phyloP scores from a whole-genome alignment of 192 early-diverging fungal species.

The Coemansia javaensis region DNA sequence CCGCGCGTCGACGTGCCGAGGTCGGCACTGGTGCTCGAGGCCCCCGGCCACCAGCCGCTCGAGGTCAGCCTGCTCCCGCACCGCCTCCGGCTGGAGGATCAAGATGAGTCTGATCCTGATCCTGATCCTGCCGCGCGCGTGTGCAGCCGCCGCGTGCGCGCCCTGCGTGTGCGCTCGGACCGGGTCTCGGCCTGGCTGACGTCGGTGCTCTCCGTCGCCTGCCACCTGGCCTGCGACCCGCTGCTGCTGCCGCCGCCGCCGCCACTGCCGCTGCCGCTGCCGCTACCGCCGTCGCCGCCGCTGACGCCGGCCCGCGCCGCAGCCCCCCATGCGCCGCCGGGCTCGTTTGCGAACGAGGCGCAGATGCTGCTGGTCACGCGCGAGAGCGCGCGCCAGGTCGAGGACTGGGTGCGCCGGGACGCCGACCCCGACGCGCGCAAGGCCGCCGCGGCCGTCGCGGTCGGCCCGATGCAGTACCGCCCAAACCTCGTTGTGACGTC shows the following conservation, averaged over 20 bases:
- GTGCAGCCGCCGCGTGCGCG: conserved; percentile 20
- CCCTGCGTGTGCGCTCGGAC: conserved; percentile 18
- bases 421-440: not conserved
- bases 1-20: conserved; percentile 42
- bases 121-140: no score
- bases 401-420: conserved; percentile 49
- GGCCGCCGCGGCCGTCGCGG: conserved; percentile 5
- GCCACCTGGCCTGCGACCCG: conserved; percentile 47
- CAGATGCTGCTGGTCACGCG: conserved; percentile 65
- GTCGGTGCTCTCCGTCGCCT: conserved; percentile 41
- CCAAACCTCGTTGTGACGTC: conserved; percentile 65
- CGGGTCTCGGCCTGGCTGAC: conserved; percentile 48
- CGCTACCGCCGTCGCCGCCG: not conserved
- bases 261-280: not conserved
- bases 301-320: not conserved
- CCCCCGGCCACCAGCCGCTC: conserved; percentile 21
- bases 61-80: conserved; percentile 26
- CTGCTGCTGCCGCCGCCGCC: conserved; percentile 16
- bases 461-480: conserved; percentile 55
- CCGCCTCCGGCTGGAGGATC: conserved; percentile 16
- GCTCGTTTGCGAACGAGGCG: conserved; percentile 68
- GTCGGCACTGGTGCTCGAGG: conserved; percentile 48
- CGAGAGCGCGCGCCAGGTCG: conserved; percentile 55
- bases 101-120: no score
- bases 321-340: not conserved